Evolutionary conservation across 139 green algal genomes (phyloP).

Genomic region (Astrephomene gubernaculifera): DNA sequence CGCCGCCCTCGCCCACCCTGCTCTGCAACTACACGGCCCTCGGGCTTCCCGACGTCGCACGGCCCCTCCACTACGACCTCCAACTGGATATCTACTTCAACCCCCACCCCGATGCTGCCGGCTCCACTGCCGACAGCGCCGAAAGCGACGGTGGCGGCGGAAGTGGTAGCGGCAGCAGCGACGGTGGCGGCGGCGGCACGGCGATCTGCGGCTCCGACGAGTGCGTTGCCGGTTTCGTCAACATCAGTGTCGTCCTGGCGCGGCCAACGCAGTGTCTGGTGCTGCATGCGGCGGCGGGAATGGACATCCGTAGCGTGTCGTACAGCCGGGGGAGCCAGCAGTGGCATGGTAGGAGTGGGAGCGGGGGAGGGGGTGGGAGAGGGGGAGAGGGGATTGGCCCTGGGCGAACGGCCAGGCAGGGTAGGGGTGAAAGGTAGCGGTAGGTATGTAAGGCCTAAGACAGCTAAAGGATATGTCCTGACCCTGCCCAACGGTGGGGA

Average conservation of each 20-base stretch:
- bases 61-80: conserved; percentile 69
- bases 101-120: conserved; percentile 7
- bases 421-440: too few relatives aligned
- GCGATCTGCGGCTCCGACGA: neutral
- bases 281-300: conserved; percentile 63
- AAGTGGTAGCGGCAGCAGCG: neutral
- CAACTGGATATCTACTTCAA: conserved; percentile 57
- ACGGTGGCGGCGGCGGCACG: neutral
- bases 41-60: conserved; percentile 57
- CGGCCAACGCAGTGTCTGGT: conserved; percentile 71
- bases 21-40: conserved; percentile 62
- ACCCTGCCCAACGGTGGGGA: too few relatives aligned
- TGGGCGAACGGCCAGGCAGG: too few relatives aligned
- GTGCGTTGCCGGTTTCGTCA: conserved; percentile 45
- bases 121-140: neutral
- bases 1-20: neutral
- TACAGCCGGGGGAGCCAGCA: neutral
- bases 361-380: too few relatives aligned
- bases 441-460: too few relatives aligned
- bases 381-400: too few relatives aligned
- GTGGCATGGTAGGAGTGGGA: neutral
- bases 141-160: neutral
- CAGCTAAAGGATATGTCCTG: too few relatives aligned
- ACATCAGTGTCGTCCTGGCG: conserved; percentile 54
- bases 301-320: conserved; percentile 53